Evolutionary conservation across 2,329 filamentous ascomycete genomes (phyloP), one percentile per base, ranked within the genome.

Genomic region (Aspergillus clavatus): DNA sequence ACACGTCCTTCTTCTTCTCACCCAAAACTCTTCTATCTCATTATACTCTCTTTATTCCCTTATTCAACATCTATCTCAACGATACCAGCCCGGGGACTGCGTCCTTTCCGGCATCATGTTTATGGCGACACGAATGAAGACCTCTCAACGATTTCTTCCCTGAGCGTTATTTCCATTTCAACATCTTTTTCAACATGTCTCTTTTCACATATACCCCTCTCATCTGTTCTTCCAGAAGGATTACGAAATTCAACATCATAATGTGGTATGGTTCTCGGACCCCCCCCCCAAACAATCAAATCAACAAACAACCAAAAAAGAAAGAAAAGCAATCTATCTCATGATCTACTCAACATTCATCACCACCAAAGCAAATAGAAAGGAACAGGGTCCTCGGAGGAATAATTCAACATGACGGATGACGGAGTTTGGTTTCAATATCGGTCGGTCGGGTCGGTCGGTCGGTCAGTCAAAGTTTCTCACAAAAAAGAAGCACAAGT

Each of bases 131-230:
- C 56, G 63, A 66, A 52, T 61, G 63, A 67, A 65, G 62, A 66
- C 60, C 59, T 66, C 63, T 67, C 63, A 67, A 67, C 64, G 62
- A 67, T 61, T 65, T 65, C 60, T 66, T 67, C 61, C 49, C 57
- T 59, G 56, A 65, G 61, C 61, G 62, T 64, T 64, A 52, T 56
- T 60, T 58, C 53, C 48, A 63, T 60, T 67, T 67, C 63, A 66
- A 67, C 64, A 66, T 63, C 46, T 48, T 46, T 43, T 49, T 51
- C 51, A 51, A 54, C 54, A 52, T 55, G 45, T 40, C 50, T 52
- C 48, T 50, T 55, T 57, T 55, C 58, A 52, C 55, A 61, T 62
- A 66, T 66, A 65, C 63, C 62, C 61, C 62, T 56, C 54, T 54
- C 41, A 45, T 44, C 43, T 40, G n/a, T 24, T 51, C 51, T 59